These are phyloP conservation scores for Penicillium coffeae DNA, from an alignment of 495 filamentous ascomycete genomes.

Conservation along the genomic window DNA sequence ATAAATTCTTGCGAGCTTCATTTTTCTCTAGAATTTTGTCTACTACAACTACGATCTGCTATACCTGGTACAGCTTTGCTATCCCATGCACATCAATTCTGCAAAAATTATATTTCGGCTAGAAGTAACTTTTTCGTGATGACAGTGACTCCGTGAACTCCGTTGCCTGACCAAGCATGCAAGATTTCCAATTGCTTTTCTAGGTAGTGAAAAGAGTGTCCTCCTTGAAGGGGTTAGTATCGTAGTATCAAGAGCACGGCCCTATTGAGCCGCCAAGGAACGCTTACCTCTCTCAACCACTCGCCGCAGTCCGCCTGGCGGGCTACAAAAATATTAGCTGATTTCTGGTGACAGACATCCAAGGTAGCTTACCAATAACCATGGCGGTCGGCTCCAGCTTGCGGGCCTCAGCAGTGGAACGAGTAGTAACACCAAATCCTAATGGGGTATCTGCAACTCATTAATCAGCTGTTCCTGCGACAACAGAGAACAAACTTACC, in stretches of 20 bases:
- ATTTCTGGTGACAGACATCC: not conserved
- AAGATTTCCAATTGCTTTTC: constrained; percentile 6
- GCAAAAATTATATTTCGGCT: not conserved
- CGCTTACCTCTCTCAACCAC: constrained; percentile 75
- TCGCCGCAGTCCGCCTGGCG: constrained; percentile 45
- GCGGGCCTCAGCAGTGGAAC: constrained; percentile 75
- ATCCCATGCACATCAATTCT: not conserved
- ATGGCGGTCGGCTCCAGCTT: constrained; percentile 86
- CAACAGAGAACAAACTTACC: not conserved
- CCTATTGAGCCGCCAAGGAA: not conserved
- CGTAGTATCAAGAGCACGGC: not conserved
- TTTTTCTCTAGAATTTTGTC: not conserved
- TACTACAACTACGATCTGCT: not conserved
- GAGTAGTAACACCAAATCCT: constrained; percentile 55
- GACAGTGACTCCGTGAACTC: constrained; percentile 24
- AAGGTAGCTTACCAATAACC: constrained; percentile 58
- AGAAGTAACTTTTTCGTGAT: constrained; percentile 10
- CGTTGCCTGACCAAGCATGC: constrained; percentile 18
- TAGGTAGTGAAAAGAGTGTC: constrained; percentile 48
- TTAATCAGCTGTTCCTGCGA: not conserved
- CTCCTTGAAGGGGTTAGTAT: constrained; percentile 35
- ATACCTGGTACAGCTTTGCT: too few species aligned
- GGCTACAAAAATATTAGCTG: not conserved
- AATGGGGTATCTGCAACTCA: constrained; percentile 1
- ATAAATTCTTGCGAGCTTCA: too few species aligned